Percentiles rank a stretch among this genome's conserved stretches.
These are phyloP conservation scores for Meira nashicola DNA, from an alignment of 1,284 basidiomycete genomes.

Conservation along the genomic window DNA sequence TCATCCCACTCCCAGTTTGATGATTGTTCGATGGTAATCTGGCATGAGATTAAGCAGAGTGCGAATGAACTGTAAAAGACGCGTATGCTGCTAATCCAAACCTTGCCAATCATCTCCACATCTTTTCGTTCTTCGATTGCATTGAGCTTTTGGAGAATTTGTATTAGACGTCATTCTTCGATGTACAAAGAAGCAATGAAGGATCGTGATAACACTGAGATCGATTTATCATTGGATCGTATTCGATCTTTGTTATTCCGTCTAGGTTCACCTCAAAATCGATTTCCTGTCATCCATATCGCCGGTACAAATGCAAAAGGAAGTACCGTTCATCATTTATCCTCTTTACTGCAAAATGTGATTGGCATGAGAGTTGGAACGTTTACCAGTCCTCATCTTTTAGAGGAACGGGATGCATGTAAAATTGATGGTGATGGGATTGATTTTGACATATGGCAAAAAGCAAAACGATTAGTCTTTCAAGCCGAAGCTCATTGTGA, in stretches of 20 bases:
- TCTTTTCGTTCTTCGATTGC: no score
- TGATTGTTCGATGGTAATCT: no score
- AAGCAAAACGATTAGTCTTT: constrained; percentile 10
- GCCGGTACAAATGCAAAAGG: constrained; percentile 98
- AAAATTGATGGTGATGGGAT: constrained; percentile 65
- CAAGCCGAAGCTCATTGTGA: constrained; percentile 4
- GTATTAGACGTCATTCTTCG: no score
- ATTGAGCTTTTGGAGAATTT: no score
- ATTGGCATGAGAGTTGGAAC: constrained; percentile 65
- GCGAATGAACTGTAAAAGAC: no score
- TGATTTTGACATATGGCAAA: constrained; percentile 25
- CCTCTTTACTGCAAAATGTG: constrained; percentile 65
- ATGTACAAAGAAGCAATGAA: no score
- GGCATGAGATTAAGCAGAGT: no score
- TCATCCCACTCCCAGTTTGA: no score
- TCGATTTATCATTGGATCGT: constrained; percentile 73
- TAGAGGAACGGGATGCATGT: constrained; percentile 74
- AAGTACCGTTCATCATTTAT: constrained; percentile 76
- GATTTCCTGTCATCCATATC: constrained; percentile 80
- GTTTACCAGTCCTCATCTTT: constrained; percentile 89
- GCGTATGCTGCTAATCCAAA: no score
- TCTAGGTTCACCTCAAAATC: constrained; percentile 62
- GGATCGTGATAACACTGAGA: constrained; percentile 45
- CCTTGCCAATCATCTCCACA: no score
- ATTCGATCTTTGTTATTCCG: constrained; percentile 62